phyloP scores from a whole-genome alignment of 2,329 filamentous ascomycete species.

The Reticulascus tulasneorum region DNA sequence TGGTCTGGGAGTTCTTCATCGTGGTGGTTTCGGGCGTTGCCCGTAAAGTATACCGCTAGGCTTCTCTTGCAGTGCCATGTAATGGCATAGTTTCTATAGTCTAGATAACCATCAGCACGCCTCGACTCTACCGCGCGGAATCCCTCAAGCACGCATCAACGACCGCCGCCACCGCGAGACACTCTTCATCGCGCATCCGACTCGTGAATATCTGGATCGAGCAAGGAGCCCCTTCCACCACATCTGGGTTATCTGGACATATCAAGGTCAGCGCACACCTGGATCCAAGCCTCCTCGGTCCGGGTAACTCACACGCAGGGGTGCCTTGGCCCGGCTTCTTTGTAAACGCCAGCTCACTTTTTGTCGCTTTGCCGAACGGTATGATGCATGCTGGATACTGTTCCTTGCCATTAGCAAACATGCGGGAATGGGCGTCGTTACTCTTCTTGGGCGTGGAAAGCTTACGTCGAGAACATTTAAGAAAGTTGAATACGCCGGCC shows the following conservation, averaged over 20 bases:
- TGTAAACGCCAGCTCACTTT: constrained; percentile 28
- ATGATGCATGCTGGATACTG: constrained; percentile 49
- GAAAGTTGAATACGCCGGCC: constrained; percentile 42
- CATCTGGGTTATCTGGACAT: constrained; percentile 32
- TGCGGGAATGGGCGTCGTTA: background rate
- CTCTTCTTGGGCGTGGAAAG: constrained; percentile 2
- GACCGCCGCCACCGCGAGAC: too few relatives aligned
- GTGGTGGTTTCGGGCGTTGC: too few relatives aligned
- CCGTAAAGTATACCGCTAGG: too few relatives aligned
- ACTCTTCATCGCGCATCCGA: constrained; percentile 44
- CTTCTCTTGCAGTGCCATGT: too few relatives aligned
- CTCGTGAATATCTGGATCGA: constrained; percentile 42
- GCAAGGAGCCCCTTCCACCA: constrained; percentile 38
- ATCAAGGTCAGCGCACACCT: background rate
- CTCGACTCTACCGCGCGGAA: too few relatives aligned
- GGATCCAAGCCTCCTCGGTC: too few relatives aligned
- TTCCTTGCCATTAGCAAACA: background rate
- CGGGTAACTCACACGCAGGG: constrained; percentile 21
- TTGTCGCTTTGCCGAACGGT: constrained; percentile 37
- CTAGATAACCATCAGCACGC: too few relatives aligned
- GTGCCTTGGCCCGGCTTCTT: constrained; percentile 27
- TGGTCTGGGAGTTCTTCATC: too few relatives aligned
- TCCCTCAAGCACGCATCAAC: too few relatives aligned
- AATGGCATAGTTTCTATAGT: too few relatives aligned
- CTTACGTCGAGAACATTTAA: constrained; percentile 50